Conservation (phyloP, 495 filamentous ascomycete species). For the Annulohypoxylon maeteangense region DNA sequence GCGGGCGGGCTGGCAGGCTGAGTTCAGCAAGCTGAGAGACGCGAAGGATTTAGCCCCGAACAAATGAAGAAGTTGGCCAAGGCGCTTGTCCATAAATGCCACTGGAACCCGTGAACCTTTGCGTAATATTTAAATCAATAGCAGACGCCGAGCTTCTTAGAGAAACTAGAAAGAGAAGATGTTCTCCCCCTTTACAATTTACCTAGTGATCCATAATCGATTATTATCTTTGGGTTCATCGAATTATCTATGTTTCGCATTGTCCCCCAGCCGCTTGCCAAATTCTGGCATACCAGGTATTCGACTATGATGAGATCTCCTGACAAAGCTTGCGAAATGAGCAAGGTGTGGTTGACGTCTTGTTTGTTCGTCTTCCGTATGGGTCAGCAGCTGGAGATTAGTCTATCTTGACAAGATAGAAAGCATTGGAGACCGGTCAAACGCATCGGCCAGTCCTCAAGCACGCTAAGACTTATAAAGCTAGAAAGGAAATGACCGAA, state of each 20-base stretch:
- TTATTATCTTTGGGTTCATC: too few relatives aligned
- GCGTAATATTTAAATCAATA: background rate
- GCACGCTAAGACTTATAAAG: background rate
- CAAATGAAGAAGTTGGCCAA: constrained; percentile 8
- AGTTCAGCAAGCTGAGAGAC: constrained; percentile 21
- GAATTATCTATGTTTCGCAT: background rate
- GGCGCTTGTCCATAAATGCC: constrained; percentile 16
- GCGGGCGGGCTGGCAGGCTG: background rate
- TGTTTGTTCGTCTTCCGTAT: background rate
- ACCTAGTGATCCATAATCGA: background rate
- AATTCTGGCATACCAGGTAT: background rate
- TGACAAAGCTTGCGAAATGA: background rate
- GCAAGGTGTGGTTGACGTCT: background rate
- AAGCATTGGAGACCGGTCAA: too few relatives aligned
- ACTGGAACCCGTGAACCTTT: constrained; percentile 2
- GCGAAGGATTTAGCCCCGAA: constrained; percentile 22
- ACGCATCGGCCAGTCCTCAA: background rate
- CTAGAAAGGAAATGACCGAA: background rate
- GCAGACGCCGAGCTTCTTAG: background rate
- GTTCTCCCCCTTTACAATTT: background rate
- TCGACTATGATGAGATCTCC: background rate
- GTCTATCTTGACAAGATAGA: too few relatives aligned
- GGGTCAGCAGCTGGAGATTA: background rate
- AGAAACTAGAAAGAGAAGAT: background rate
- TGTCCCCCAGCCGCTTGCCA: background rate